Base-by-base conservation (phyloP, 441 rosid genomes). In the Adansonia gregorii region DNA sequence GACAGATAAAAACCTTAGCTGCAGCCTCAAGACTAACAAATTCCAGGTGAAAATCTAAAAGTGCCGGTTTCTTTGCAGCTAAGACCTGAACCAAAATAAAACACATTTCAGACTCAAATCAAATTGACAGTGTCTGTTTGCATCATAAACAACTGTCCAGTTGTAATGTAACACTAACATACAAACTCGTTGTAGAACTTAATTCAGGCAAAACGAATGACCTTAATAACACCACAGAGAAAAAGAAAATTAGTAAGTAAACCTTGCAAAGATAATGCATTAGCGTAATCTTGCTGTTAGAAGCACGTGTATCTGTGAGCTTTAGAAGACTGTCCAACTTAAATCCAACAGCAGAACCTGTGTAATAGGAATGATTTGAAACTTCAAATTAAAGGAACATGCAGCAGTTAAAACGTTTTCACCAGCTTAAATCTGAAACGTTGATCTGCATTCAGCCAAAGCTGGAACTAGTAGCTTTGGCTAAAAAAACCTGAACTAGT, bases 201-300 rank as follows among this genome's bases (percentile, higher is more conserved):
- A 56, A 71, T 10, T 48, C 41, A 70, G 43, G 43, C 39, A 48
- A 48, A 76, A 3, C 63, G 49, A 56, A 72, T 17, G 39, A 56
- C 24, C 51, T 35, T 35, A 17, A 31, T 15, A 17, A 56, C 27
- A 72, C 54, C 48, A 39, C 0, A 27, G 31, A 19, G 22, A 39
- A 51, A 6, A 31, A 46, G 35, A 74, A 54, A 45, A 20, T 12
- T 49, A 72, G 24, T 64, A 65, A 72, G 1, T 56, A 77, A 82
- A 96, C 99, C 98, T 89, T 96, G 88, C 99, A 96, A 72, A 96
- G 93, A 86, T 90, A 96, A 86, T 96, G 97, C 99, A 94, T 93
- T 48, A 94, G 97, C 31, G 98, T 96, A 96, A 93, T 94, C 89
- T 89, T 94, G 88, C 83, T 94, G 77, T 88, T 93, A 59, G 92